Evolutionary conservation across 371 early-diverging fungal species (phyloP).

Genomic region (Mucor irregularis): DNA sequence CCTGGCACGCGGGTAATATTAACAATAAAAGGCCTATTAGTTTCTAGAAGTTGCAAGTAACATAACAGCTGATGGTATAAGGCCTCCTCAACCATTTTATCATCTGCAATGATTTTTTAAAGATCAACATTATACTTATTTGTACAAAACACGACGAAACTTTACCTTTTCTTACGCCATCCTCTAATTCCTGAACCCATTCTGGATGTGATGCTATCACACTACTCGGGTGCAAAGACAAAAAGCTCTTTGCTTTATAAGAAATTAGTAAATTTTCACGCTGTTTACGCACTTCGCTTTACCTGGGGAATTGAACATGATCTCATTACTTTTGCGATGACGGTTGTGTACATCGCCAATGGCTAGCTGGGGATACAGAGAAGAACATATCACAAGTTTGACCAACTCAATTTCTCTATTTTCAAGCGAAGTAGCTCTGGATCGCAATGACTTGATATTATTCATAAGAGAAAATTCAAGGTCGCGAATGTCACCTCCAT

Average conservation of each 20-base stretch:
- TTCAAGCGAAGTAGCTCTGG: slow-evolving; percentile 38
- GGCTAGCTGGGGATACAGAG: slow-evolving; percentile 69
- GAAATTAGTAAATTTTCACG: background rate
- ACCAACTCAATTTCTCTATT: slow-evolving; percentile 49
- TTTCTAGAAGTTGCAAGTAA: slow-evolving; percentile 65
- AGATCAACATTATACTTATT: background rate
- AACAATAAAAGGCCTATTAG: slow-evolving; percentile 65
- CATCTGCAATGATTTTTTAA: slow-evolving; percentile 23
- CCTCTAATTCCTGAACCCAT: slow-evolving; percentile 51
- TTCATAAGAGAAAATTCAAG: slow-evolving; percentile 66
- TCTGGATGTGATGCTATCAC: slow-evolving; percentile 60
- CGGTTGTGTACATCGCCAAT: slow-evolving; percentile 67
- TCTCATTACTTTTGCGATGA: slow-evolving; percentile 54
- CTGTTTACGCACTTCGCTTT: too few relatives aligned
- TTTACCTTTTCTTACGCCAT: slow-evolving; percentile 44
- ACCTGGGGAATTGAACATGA: slow-evolving; percentile 55
- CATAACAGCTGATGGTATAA: slow-evolving; percentile 55
- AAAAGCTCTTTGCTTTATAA: slow-evolving; percentile 46
- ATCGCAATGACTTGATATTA: slow-evolving; percentile 40
- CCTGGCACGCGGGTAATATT: slow-evolving; percentile 63
- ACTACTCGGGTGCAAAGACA: slow-evolving; percentile 66
- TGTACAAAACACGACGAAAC: background rate
- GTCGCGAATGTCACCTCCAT: slow-evolving; percentile 49
- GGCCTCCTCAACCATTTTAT: slow-evolving; percentile 39
- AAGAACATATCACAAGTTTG: slow-evolving; percentile 61